Percentiles rank a stretch among this genome's conserved stretches.
phyloP scores from a whole-genome alignment of 768 basidiomycete genomes.

The Pholiota conissans region DNA sequence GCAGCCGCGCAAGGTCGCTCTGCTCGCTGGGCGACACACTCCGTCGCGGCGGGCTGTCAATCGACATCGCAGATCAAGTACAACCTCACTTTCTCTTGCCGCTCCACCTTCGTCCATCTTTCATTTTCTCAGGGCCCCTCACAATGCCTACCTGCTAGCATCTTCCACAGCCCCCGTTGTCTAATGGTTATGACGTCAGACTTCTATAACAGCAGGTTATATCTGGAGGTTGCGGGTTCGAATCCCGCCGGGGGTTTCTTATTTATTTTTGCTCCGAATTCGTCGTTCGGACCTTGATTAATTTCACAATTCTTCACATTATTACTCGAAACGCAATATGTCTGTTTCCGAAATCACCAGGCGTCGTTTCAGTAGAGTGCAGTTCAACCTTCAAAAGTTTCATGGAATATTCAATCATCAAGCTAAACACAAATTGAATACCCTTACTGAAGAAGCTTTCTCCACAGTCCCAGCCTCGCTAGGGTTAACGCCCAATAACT shows the following conservation, averaged over 20 bases:
- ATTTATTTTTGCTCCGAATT: constrained; percentile 6
- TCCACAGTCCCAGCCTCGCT: too few relatives aligned
- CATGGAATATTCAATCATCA: too few relatives aligned
- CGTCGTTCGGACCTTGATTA: neutral
- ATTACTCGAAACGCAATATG: too few relatives aligned
- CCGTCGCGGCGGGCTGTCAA: neutral
- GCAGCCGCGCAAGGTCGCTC: neutral
- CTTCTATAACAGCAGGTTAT: constrained; percentile 49
- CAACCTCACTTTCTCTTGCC: too few relatives aligned
- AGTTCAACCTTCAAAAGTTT: too few relatives aligned
- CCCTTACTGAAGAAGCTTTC: too few relatives aligned
- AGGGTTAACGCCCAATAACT: too few relatives aligned
- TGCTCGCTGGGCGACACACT: constrained; percentile 8
- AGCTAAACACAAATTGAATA: too few relatives aligned
- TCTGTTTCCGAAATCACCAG: too few relatives aligned
- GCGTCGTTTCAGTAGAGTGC: too few relatives aligned
- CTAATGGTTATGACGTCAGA: constrained; percentile 93
- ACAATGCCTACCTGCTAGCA: neutral
- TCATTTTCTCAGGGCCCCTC: neutral
- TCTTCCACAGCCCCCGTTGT: constrained; percentile 63
- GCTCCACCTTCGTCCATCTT: too few relatives aligned
- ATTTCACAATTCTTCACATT: neutral
- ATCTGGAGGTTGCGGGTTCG: constrained; percentile 90
- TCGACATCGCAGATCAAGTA: neutral
- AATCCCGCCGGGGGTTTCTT: constrained; percentile 75